A percentile compares a stretch with the other conserved stretches of the same genome.
Evolutionary conservation across 208 protist species (phyloP).

Genomic region (Wallacemonas collosoma): DNA sequence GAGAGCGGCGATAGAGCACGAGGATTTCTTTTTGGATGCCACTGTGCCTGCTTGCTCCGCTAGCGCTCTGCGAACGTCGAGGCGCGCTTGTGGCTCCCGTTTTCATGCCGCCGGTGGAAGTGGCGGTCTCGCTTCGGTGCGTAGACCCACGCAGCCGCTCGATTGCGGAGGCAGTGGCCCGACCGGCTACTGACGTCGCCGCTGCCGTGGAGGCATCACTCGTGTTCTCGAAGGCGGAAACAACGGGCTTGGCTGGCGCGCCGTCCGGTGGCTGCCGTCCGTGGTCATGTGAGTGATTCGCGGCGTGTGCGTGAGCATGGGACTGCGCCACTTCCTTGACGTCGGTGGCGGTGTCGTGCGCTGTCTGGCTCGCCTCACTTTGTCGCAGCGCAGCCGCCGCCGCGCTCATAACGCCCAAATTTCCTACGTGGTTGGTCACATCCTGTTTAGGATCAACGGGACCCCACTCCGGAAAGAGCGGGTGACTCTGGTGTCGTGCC

Average conservation of each 20-base stretch:
- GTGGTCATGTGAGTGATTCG: too few species aligned
- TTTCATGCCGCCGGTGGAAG: not conserved
- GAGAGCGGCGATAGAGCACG: conserved; percentile 61
- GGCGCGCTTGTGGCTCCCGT: too few species aligned
- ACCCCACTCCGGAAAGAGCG: conserved; percentile 35
- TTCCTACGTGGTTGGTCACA: conserved; percentile 59
- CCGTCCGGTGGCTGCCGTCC: not conserved
- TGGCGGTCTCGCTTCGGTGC: not conserved
- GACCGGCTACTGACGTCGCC: not conserved
- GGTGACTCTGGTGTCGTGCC: conserved; percentile 31
- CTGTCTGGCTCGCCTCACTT: not conserved
- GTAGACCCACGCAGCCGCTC: not conserved
- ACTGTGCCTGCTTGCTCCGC: conserved; percentile 39
- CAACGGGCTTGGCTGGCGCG: not conserved
- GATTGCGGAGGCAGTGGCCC: not conserved
- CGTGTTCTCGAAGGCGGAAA: conserved; percentile 9
- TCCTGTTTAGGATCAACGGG: conserved; percentile 13
- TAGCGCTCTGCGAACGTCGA: too few species aligned
- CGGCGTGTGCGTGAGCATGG: too few species aligned
- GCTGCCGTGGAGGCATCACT: conserved; percentile 6
- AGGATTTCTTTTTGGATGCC: conserved; percentile 83
- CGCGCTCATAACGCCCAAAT: conserved; percentile 57
- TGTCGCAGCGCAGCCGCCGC: conserved; percentile 20
- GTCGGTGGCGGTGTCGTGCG: too few species aligned
- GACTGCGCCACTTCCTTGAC: too few species aligned